Conservation (phyloP, 257 asterid species). For the Striga asiatica region DNA sequence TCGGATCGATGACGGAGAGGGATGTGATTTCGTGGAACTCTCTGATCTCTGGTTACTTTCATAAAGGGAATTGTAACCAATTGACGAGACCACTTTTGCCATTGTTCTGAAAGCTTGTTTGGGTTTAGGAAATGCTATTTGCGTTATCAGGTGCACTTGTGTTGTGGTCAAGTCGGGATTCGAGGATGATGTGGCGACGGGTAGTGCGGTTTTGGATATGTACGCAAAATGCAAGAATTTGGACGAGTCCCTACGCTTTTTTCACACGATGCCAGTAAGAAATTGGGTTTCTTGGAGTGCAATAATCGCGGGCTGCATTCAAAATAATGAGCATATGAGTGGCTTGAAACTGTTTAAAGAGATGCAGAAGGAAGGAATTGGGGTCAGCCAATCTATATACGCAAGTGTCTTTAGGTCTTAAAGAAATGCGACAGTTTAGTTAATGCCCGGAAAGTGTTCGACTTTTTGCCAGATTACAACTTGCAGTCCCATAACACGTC, state of each 20-base stretch:
- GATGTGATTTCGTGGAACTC: slow-evolving; percentile 87
- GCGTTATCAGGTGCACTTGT: slow-evolving; percentile 58
- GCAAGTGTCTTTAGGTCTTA: slow-evolving; percentile 71
- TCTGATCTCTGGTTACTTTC: slow-evolving; percentile 69
- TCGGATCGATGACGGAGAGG: slow-evolving; percentile 55
- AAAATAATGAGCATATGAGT: slow-evolving; percentile 34
- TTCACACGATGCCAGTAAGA: slow-evolving; percentile 46
- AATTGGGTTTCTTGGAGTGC: slow-evolving; percentile 91
- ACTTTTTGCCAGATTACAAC: slow-evolving; percentile 39
- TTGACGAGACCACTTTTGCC: slow-evolving; percentile 61
- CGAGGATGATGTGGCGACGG: slow-evolving; percentile 53
- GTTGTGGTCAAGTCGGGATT: slow-evolving; percentile 46
- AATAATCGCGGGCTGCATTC: slow-evolving; percentile 55
- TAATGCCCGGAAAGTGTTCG: slow-evolving; percentile 52
- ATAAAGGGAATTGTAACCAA: slow-evolving; percentile 33
- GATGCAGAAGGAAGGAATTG: slow-evolving; percentile 65
- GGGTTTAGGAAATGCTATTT: slow-evolving; percentile 30
- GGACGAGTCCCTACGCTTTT: slow-evolving; percentile 36
- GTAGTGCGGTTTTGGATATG: slow-evolving; percentile 77
- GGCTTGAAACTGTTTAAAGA: slow-evolving; percentile 53
- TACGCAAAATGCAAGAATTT: slow-evolving; percentile 73
- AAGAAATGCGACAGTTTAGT: slow-evolving; percentile 38
- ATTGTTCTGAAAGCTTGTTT: slow-evolving; percentile 58
- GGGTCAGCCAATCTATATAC: slow-evolving; percentile 67
- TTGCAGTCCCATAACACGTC: slow-evolving; percentile 76